phyloP scores from a whole-genome alignment of 2,329 filamentous ascomycete species.

The Microthyrium microscopicum region DNA sequence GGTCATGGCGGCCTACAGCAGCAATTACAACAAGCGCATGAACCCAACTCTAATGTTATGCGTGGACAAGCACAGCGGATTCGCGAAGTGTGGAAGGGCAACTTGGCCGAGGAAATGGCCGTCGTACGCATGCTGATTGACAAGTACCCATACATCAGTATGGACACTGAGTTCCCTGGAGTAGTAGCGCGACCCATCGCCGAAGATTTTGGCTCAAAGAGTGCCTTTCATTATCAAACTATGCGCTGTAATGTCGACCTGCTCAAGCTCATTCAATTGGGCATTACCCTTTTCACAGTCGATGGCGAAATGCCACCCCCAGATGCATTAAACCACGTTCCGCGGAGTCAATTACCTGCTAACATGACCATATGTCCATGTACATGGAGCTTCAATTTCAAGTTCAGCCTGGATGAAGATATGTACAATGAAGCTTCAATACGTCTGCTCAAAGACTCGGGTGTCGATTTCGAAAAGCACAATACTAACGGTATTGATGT shows the following conservation, averaged over 20 bases:
- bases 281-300: constrained; percentile 81
- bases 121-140: constrained; percentile 68
- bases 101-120: constrained; percentile 81
- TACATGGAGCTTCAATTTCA: constrained; percentile 99
- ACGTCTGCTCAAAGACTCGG: constrained; percentile 72
- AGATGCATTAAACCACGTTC: constrained; percentile 28
- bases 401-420: constrained; percentile 83
- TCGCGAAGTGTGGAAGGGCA: constrained; percentile 90
- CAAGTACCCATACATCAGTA: constrained; percentile 88
- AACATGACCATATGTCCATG: constrained; percentile 54
- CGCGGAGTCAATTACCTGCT: constrained; percentile 26
- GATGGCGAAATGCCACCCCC: constrained; percentile 69
- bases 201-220: constrained; percentile 82
- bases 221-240: constrained; percentile 97
- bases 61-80: constrained; percentile 50
- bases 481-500: constrained; percentile 84
- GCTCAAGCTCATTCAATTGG: constrained; percentile 92
- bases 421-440: constrained; percentile 98
- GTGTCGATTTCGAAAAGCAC: constrained; percentile 78
- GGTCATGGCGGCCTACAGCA: constrained; percentile 49
- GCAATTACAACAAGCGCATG: constrained; percentile 28
- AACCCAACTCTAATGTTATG: constrained; percentile 13
- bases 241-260: constrained; percentile 93
- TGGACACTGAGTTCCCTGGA: constrained; percentile 99
- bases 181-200: constrained; percentile 93